These are phyloP conservation scores for Magnusiomyces fungicola DNA, from an alignment of 1,139 yeast genomes.

Conservation along the genomic window DNA sequence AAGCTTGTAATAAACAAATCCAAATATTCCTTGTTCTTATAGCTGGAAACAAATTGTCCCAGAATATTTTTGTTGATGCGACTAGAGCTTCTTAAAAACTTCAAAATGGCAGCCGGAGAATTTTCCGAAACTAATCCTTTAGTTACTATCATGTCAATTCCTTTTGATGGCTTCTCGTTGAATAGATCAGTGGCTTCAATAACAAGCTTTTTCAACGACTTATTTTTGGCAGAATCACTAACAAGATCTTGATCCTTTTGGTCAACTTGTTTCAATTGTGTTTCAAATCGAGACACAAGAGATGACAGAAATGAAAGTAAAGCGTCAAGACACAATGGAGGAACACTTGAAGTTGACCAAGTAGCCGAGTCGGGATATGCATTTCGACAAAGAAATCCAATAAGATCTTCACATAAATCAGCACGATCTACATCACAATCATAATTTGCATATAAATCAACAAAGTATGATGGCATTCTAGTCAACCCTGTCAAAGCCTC, in stretches of 20 bases:
- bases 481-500: constrained; percentile 77
- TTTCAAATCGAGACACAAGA: constrained; percentile 49
- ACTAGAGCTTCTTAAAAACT: constrained; percentile 67
- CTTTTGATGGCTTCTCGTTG: constrained; percentile 71
- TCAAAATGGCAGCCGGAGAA: constrained; percentile 57
- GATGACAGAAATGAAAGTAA: constrained; percentile 62
- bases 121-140: constrained; percentile 57
- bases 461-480: constrained; percentile 71
- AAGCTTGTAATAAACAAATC: constrained; percentile 59
- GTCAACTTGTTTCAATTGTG: background rate
- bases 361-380: constrained; percentile 75
- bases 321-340: constrained; percentile 91
- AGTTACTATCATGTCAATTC: constrained; percentile 54
- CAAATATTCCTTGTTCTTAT: constrained; percentile 54
- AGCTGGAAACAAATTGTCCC: constrained; percentile 81
- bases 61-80: constrained; percentile 78
- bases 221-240: constrained; percentile 30
- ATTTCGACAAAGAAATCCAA: constrained; percentile 65
- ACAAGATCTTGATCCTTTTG: constrained; percentile 18
- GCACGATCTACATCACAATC: constrained; percentile 89
- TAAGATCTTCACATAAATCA: constrained; percentile 63
- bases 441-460: constrained; percentile 68
- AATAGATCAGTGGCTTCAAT: constrained; percentile 66
- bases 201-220: constrained; percentile 62
- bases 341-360: constrained; percentile 76